These are phyloP conservation scores for Cladorrhinum samala DNA, from an alignment of 495 filamentous ascomycete genomes.

Conservation along the genomic window DNA sequence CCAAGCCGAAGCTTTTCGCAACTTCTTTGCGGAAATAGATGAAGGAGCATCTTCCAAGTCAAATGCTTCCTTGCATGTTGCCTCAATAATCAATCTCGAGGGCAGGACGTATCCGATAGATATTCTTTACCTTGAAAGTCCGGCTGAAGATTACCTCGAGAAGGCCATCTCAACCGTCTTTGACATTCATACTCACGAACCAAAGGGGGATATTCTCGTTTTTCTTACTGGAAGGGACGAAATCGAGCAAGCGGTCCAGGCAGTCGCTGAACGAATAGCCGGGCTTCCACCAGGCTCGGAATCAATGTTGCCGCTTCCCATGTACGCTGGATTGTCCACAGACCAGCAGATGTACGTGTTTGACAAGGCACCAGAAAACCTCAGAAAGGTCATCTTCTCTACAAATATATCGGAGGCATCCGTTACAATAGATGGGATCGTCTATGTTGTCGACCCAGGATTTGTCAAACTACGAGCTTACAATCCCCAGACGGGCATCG, in stretches of 20 bases:
- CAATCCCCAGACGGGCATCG: constrained; percentile 83
- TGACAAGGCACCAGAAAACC: constrained; percentile 76
- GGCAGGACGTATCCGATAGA: constrained; percentile 92
- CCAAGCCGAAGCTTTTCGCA: constrained; percentile 81
- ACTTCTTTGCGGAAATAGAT: constrained; percentile 61
- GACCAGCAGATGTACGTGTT: constrained; percentile 94
- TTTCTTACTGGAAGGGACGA: constrained; percentile 94
- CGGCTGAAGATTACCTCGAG: constrained; percentile 84
- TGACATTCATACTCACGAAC: constrained; percentile 85
- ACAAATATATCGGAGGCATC: constrained; percentile 97
- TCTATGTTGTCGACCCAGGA: constrained; percentile 88
- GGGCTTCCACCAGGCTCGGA: constrained; percentile 65
- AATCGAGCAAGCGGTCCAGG: constrained; percentile 75
- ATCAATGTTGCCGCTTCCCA: constrained; percentile 67
- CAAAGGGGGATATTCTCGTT: constrained; percentile 83
- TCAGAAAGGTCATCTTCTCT: constrained; percentile 84
- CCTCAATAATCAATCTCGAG: constrained; percentile 80
- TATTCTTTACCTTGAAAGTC: constrained; percentile 72
- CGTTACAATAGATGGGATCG: constrained; percentile 87
- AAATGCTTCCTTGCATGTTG: too few species aligned
- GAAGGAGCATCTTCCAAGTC: constrained; percentile 38
- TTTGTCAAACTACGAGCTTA: constrained; percentile 89
- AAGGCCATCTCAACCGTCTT: constrained; percentile 82
- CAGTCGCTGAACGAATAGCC: constrained; percentile 70
- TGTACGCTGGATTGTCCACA: constrained; percentile 83